Base-by-base conservation (phyloP, 148 eudicot species). In the Amaranthus palmeri region DNA sequence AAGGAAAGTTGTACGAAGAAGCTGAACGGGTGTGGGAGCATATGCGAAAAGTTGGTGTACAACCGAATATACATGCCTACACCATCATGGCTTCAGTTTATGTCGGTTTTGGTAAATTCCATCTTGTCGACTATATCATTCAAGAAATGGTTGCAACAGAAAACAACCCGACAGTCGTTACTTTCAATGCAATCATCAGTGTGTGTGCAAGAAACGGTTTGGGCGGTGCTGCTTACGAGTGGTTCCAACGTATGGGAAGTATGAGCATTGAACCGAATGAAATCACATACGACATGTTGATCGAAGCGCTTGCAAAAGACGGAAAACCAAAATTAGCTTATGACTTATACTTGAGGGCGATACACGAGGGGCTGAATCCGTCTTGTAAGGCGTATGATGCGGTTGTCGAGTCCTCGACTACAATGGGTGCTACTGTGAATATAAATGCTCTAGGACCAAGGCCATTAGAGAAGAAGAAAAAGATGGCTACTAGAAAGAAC, bases 51-150 rank as follows among this genome's bases (percentile, higher is more conserved):
- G 81, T 95, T 9, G 93, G 93, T 4, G 68, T 95, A 15, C 73
- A 88, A 76, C 96, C 93, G 6, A 95, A 95, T 68, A 25, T 88
- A 58, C 83, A 95, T 72, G 88, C 97, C 3, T 95, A 89, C 83
- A 95, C 99, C 42, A 92, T 90, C 62, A 88, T 95, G 96, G 96
- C 93, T 62, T 90, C 97, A 1, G 79, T 95, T 52, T 86, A 92
- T 74, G 84, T 88, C 10, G 92, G 81, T 6, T 93, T 86, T 56
- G 93, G 92, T 45, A 88, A 86, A 57, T 88, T 91, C 25, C 72
- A 80, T 44, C 64, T 83, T 25, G 88, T 95, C 13, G 96, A 95
- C 42, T 71, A 79, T 5, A 80, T 92, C 57, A 81, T 95, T n/a
- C 51, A 71, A 63, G 90, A 89, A 72, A 95, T 95, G 99, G 71